Percentiles rank a stretch among this genome's conserved stretches.
These are phyloP conservation scores for Nannochloropsis granulata DNA, from an alignment of 108 stramenopile species.

Conservation along the genomic window DNA sequence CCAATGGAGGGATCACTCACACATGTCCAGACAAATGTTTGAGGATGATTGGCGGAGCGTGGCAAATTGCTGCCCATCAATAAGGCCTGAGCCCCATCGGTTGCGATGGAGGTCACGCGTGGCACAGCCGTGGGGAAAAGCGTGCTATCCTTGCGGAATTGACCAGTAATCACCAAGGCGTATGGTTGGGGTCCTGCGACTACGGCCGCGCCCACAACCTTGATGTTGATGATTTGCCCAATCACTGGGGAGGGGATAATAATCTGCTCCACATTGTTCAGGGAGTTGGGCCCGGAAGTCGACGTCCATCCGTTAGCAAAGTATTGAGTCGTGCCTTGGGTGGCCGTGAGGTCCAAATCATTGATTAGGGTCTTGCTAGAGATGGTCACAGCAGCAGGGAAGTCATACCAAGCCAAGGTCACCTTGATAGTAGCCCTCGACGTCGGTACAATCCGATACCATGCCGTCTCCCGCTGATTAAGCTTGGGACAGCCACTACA, in stretches of 20 bases:
- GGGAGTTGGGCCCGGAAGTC: constrained; percentile 7
- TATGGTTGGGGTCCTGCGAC: background rate
- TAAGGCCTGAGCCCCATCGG: background rate
- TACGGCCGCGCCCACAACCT: background rate
- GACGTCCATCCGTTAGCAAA: constrained; percentile 21
- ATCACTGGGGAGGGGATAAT: background rate
- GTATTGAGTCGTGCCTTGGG: constrained; percentile 4
- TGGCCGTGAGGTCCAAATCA: constrained; percentile 42
- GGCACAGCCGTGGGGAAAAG: background rate
- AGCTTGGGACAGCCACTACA: background rate
- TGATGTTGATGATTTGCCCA: background rate
- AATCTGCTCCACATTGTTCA: constrained; percentile 33
- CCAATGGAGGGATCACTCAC: background rate
- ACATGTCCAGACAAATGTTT: background rate
- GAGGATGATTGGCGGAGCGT: background rate
- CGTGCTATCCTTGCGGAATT: background rate
- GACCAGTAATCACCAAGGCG: background rate
- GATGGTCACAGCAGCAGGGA: constrained; percentile 22
- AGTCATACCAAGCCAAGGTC: constrained; percentile 50
- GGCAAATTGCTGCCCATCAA: background rate
- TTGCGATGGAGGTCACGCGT: background rate
- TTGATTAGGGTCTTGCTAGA: constrained; percentile 42
- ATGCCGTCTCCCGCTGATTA: background rate
- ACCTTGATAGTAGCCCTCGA: constrained; percentile 21
- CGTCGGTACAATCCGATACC: background rate